Evolutionary conservation across 345 rosid species (phyloP).

Genomic region (Eucalyptus tenuipes): DNA sequence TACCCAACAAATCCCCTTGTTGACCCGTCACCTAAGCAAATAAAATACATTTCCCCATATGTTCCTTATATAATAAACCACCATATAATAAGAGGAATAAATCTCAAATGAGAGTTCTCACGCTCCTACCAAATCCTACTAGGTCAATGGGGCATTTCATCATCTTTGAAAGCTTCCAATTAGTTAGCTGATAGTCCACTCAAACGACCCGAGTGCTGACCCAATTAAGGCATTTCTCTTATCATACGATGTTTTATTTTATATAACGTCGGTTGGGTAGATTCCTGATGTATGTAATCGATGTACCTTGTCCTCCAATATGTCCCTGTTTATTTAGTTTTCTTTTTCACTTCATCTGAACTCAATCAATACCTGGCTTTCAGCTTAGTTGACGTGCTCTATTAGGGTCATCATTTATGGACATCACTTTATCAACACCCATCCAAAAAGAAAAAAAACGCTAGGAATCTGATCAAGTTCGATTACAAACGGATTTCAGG

Average conservation of each 20-base stretch:
- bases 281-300: background rate
- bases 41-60: background rate
- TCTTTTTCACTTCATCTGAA: background rate
- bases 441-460: background rate
- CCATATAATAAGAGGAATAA: background rate
- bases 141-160: background rate
- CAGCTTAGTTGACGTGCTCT: background rate
- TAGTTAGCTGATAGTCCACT: background rate
- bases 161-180: background rate
- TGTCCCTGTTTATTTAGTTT: background rate
- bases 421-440: background rate
- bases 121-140: background rate
- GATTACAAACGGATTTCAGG: fast-evolving
- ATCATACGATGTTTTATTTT: background rate
- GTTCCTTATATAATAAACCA: background rate
- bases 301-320: background rate
- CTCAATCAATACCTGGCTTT: background rate
- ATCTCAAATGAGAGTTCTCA: background rate
- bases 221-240: background rate
- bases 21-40: background rate
- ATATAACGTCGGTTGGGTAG: background rate
- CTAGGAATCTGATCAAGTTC: background rate
- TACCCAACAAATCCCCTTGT: background rate
- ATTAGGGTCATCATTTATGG: background rate
- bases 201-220: background rate